Conservation (phyloP, 2,329 filamentous ascomycete species). For the Penicillium sp. region DNA sequence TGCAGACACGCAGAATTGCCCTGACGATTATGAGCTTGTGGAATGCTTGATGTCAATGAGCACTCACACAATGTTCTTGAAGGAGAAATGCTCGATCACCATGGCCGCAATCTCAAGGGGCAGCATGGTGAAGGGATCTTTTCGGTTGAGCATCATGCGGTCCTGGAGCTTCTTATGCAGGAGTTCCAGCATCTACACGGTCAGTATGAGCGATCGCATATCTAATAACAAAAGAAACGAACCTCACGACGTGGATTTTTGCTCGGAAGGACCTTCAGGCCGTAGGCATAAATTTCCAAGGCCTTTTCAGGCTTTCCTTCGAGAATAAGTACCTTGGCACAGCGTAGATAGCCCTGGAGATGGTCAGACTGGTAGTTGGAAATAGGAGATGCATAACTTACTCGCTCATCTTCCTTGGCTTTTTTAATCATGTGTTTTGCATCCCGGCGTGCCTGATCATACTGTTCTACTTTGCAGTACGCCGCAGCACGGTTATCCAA, state of each 20-base stretch:
- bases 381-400: conserved; percentile 20
- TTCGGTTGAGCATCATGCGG: conserved; percentile 26
- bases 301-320: conserved; percentile 52
- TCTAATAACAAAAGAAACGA: neutral
- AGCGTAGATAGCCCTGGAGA: conserved; percentile 52
- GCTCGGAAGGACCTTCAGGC: conserved; percentile 50
- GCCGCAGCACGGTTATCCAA: conserved; percentile 55
- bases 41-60: neutral
- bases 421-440: conserved; percentile 54
- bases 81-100: conserved; percentile 51
- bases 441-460: conserved; percentile 52
- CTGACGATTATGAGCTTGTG: conserved; percentile 22
- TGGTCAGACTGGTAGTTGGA: neutral
- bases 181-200: conserved; percentile 40
- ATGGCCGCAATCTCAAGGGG: conserved; percentile 53
- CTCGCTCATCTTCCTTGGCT: conserved; percentile 49
- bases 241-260: conserved; percentile 34
- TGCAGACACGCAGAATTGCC: conserved; percentile 52
- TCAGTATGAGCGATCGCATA: neutral
- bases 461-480: conserved; percentile 50
- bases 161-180: conserved; percentile 46
- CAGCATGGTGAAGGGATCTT: conserved; percentile 51
- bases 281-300: conserved; percentile 54
- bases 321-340: conserved; percentile 45
- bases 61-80: conserved; percentile 48